A percentile compares a stretch with the other conserved stretches of the same genome.
These are phyloP conservation scores for Thalassiosira sp. DNA, from an alignment of 352 stramenopile genomes.

Conservation along the genomic window DNA sequence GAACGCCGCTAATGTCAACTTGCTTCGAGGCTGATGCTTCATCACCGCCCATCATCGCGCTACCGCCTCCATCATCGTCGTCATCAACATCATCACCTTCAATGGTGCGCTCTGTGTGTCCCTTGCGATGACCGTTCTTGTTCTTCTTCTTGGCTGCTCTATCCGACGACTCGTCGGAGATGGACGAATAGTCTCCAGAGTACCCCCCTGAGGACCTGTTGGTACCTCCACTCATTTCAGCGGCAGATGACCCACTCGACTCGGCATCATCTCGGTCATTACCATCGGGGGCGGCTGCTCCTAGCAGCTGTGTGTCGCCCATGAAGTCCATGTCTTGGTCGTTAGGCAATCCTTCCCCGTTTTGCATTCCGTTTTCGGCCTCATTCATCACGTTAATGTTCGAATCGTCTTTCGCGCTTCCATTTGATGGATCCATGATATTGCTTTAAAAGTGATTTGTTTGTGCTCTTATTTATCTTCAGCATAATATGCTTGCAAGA, in stretches of 20 bases:
- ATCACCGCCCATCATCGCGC: not conserved
- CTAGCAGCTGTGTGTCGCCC: not conserved
- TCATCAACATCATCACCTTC: too few species aligned
- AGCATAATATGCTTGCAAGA: too few species aligned
- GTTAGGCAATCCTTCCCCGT: not conserved
- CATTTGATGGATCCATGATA: not conserved
- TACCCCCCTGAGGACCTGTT: constrained; percentile 14
- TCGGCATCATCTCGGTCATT: constrained; percentile 2
- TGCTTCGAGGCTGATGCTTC: not conserved
- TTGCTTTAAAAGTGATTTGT: too few species aligned
- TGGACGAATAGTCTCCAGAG: constrained; percentile 21
- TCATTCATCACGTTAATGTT: not conserved
- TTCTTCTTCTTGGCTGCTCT: not conserved
- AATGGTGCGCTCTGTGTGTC: not conserved
- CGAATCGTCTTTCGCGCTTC: not conserved
- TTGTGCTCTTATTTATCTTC: too few species aligned
- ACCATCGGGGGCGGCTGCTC: not conserved
- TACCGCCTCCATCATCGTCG: not conserved
- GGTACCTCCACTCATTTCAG: not conserved
- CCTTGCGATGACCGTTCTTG: not conserved
- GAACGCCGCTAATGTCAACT: not conserved
- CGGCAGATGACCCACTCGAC: not conserved
- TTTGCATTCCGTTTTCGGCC: not conserved
- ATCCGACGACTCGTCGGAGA: constrained; percentile 13
- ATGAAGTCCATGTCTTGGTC: not conserved